These are phyloP conservation scores for Hyphopichia wangnamkhiaoensis DNA, from an alignment of 1,139 yeast genomes.

Conservation along the genomic window DNA sequence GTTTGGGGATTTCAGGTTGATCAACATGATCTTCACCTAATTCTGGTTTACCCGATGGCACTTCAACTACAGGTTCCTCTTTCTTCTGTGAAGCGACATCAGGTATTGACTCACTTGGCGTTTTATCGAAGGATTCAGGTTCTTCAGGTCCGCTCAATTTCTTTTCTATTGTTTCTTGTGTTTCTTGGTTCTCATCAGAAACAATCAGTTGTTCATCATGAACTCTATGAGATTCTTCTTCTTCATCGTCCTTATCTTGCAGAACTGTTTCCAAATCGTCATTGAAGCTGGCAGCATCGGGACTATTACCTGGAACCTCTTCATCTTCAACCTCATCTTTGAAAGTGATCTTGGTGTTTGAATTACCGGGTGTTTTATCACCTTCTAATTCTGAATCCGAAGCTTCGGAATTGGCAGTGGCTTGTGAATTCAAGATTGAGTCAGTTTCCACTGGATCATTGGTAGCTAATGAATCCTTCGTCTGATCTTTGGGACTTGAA, in stretches of 20 bases:
- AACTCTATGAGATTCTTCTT: conserved; percentile 9
- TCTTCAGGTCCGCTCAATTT: not conserved
- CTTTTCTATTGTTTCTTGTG: not conserved
- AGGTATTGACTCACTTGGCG: not conserved
- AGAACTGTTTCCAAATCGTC: conserved; percentile 38
- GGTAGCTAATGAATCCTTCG: not conserved
- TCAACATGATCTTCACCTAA: not conserved
- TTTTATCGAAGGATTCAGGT: not conserved
- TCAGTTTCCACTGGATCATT: conserved; percentile 6
- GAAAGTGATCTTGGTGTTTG: conserved; percentile 31
- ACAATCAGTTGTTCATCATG: not conserved
- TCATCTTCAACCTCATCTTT: conserved; percentile 31
- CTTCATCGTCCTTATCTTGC: conserved; percentile 25
- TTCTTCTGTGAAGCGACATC: not conserved
- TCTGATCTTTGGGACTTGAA: not conserved
- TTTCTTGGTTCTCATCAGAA: not conserved
- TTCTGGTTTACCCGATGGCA: not conserved
- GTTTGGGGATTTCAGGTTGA: conserved; percentile 1
- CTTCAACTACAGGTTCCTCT: not conserved
- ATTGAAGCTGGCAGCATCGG: conserved; percentile 26
- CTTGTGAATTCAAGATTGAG: conserved; percentile 4
- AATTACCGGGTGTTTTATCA: conserved; percentile 38
- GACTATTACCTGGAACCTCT: conserved; percentile 14
- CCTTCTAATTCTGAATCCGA: conserved; percentile 22
- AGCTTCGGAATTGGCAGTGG: conserved; percentile 6